Base-by-base conservation (phyloP, 805 yeast species). In the Zygosaccharomyces siamensis region DNA sequence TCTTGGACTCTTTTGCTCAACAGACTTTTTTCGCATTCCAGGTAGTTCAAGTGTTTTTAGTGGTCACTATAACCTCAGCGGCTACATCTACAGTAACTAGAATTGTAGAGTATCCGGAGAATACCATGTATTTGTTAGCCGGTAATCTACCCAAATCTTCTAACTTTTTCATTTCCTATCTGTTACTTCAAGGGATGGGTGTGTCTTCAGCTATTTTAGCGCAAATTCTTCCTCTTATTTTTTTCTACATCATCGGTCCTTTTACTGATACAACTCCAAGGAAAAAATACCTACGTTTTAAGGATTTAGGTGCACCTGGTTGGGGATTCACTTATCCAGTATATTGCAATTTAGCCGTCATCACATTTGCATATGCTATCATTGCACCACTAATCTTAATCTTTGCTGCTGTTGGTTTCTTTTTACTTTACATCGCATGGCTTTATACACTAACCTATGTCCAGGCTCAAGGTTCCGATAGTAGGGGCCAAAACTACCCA, bases 281-380 rank as follows among this genome's bases (percentile, higher is more conserved):
- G 64, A 82, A 83, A 71, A 83, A 82, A 63, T 82, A 77, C 76
- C 66, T 54, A 8, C 74, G 92, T 62, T 86, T 79, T 66, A 68
- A 72, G 18, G 71, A 68, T 3, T 70, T 86, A 52, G 75, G 80
- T 7, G 51, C 76, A 2, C 72, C 78, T 62, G 66, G 73, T 8
- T 86, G 89, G 87, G 95, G 95, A 49, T 84, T 92, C 0, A 69
- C 78, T 4, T 86, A 83, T 73, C 93, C 95, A n/a, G 72, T 80
- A 3, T 84, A 82, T 63, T 79, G 86, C 51, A 83, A 80, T 62
- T 76, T 86, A 67, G 83, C 83, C 3, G 83, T 83, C 52, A 84
- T 86, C 50, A 70, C 80, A 4, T 73, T 86, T 52, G 78, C 89
- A 0, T 86, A 83, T 61, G 68, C 86, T 3, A 76, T 86, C 51